These are phyloP conservation scores for Ehretia macrophylla DNA, from an alignment of 257 asterid genomes.

Conservation along the genomic window DNA sequence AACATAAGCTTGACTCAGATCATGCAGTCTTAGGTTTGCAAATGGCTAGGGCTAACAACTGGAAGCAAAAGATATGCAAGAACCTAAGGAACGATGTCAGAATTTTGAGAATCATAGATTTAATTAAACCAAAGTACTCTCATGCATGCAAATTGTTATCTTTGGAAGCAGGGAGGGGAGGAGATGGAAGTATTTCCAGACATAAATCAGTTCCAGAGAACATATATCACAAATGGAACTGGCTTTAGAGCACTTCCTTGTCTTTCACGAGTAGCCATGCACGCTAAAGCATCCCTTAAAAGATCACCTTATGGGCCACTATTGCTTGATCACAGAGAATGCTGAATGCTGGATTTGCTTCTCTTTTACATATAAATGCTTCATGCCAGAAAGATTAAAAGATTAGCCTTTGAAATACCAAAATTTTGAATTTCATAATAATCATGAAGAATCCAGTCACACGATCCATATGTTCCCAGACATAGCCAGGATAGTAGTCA, in stretches of 20 bases:
- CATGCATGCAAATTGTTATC: too few relatives aligned
- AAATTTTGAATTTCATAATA: conserved; percentile 1
- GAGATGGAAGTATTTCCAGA: not conserved
- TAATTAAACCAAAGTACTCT: too few relatives aligned
- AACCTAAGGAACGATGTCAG: too few relatives aligned
- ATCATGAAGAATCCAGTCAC: conserved; percentile 8
- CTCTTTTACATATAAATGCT: not conserved
- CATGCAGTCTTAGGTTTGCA: too few relatives aligned
- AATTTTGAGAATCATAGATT: too few relatives aligned
- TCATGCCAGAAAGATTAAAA: conserved; percentile 3
- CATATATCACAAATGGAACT: not conserved
- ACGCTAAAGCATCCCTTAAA: not conserved
- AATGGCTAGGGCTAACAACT: too few relatives aligned
- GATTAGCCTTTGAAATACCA: conserved; percentile 3
- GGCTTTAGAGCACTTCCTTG: not conserved
- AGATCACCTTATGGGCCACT: not conserved
- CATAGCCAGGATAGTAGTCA: conserved; percentile 6
- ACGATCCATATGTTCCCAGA: conserved; percentile 10
- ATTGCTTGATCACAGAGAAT: conserved; percentile 5
- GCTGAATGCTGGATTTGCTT: not conserved
- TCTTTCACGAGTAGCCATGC: too few relatives aligned
- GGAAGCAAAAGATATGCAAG: not conserved
- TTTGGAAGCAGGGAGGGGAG: not conserved
- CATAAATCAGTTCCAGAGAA: too few relatives aligned
- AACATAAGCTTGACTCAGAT: too few relatives aligned